Conservation (phyloP, 331 rosid genomes). For the Phaseolus coccineus region DNA sequence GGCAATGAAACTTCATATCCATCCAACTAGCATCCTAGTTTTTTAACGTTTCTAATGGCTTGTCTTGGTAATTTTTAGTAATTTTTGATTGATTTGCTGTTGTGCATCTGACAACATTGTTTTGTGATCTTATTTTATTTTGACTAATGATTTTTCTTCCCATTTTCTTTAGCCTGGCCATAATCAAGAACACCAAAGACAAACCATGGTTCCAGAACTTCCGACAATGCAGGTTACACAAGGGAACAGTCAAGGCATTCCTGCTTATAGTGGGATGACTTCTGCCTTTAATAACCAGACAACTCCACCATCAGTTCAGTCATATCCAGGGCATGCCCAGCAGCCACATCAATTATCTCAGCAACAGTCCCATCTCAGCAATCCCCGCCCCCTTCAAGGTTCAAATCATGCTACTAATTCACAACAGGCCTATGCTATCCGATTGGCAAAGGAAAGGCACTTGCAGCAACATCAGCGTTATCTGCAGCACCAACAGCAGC, state of each 20-base stretch:
- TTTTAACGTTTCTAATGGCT: background rate
- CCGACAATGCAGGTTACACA: slow-evolving; percentile 76
- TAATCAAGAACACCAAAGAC: slow-evolving; percentile 88
- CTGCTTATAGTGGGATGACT: slow-evolving; percentile 80
- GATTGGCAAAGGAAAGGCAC: slow-evolving; percentile 77
- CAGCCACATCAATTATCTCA: slow-evolving; percentile 80
- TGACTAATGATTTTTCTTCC: slow-evolving; percentile 31
- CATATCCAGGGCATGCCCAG: slow-evolving; percentile 81
- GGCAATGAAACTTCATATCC: slow-evolving; percentile 6
- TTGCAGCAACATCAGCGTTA: slow-evolving; percentile 78
- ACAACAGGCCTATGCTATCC: slow-evolving; percentile 76
- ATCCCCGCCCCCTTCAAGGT: slow-evolving; percentile 83
- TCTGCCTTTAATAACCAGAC: slow-evolving; percentile 86
- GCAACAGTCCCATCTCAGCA: slow-evolving; percentile 76
- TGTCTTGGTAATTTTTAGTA: slow-evolving; percentile 4
- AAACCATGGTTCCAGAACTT: slow-evolving; percentile 81
- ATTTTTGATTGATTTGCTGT: background rate
- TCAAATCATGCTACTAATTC: slow-evolving; percentile 69
- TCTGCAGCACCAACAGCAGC: slow-evolving; percentile 77
- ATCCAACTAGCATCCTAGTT: slow-evolving; percentile 5
- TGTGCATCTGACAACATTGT: background rate
- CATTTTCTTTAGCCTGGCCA: slow-evolving; percentile 74
- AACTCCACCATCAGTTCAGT: slow-evolving; percentile 68
- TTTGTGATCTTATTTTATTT: slow-evolving; percentile 28
- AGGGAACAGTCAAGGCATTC: slow-evolving; percentile 77